Evolutionary conservation across 2,329 filamentous ascomycete species (phyloP).

Genomic region (Allantophomopsis cytisporea): DNA sequence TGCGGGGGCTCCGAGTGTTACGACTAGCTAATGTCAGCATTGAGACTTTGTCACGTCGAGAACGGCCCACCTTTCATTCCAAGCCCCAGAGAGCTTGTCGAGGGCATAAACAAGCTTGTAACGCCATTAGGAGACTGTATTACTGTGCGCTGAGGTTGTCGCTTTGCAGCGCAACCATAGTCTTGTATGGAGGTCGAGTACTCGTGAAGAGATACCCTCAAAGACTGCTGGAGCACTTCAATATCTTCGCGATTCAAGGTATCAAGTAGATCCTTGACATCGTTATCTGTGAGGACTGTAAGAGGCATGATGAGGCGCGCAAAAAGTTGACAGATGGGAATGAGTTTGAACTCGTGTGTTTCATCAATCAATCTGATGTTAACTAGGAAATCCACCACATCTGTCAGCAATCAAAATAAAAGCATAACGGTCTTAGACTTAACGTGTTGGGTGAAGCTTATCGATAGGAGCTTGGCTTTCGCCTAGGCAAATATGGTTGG

Average conservation of each 20-base stretch:
- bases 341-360: neutral
- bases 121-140: constrained; percentile 34
- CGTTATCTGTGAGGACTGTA: constrained; percentile 41
- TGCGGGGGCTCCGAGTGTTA: constrained; percentile 39
- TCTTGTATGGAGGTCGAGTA: constrained; percentile 42
- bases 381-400: neutral
- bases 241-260: constrained; percentile 37
- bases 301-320: constrained; percentile 32
- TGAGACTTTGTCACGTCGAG: neutral
- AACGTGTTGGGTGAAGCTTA: neutral
- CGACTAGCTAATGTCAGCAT: constrained; percentile 29
- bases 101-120: constrained; percentile 64
- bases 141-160: constrained; percentile 39
- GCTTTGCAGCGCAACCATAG: constrained; percentile 23
- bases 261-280: constrained; percentile 40
- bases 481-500: too few relatives aligned
- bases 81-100: constrained; percentile 46
- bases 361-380: too few relatives aligned
- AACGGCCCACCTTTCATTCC: constrained; percentile 47
- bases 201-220: constrained; percentile 41
- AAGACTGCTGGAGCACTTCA: constrained; percentile 31
- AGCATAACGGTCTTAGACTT: neutral
- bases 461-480: neutral
- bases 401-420: neutral
- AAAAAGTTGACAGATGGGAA: neutral